Conservation (phyloP, 176 grass and related monocot genomes). For the Zea mays region DNA sequence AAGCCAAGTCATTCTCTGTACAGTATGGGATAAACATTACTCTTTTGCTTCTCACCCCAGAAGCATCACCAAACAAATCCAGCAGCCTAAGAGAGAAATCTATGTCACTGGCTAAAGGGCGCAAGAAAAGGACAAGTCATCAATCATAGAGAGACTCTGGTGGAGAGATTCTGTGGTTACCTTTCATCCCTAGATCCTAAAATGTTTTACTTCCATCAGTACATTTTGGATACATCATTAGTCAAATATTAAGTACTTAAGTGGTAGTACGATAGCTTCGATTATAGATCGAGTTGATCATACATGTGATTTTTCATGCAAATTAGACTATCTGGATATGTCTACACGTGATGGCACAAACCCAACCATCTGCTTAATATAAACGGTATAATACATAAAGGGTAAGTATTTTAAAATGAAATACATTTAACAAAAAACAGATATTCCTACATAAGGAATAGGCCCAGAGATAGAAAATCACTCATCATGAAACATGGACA, state of each 20-base stretch:
- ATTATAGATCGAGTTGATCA: background rate
- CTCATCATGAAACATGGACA: constrained; percentile 4
- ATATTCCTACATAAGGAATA: background rate
- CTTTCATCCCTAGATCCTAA: background rate
- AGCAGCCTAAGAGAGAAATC: too few species aligned
- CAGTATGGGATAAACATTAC: too few species aligned
- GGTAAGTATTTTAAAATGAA: background rate
- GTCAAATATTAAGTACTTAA: background rate
- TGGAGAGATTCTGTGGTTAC: too few species aligned
- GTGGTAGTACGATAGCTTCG: background rate
- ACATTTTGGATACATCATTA: background rate
- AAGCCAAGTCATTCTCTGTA: too few species aligned
- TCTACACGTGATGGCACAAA: constrained; percentile 19
- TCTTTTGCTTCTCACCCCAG: too few species aligned
- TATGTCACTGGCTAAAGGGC: too few species aligned
- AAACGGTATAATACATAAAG: background rate
- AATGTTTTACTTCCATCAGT: constrained; percentile 2
- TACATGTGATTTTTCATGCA: background rate
- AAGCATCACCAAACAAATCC: too few species aligned
- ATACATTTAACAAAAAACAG: constrained; percentile 1
- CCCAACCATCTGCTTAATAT: background rate
- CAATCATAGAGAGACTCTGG: too few species aligned
- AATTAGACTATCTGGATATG: constrained; percentile 1
- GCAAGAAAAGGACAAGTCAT: too few species aligned
- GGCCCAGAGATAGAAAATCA: background rate